phyloP scores from a whole-genome alignment of 1,284 basidiomycete genomes.

The Microbotryomycetes sp. region DNA sequence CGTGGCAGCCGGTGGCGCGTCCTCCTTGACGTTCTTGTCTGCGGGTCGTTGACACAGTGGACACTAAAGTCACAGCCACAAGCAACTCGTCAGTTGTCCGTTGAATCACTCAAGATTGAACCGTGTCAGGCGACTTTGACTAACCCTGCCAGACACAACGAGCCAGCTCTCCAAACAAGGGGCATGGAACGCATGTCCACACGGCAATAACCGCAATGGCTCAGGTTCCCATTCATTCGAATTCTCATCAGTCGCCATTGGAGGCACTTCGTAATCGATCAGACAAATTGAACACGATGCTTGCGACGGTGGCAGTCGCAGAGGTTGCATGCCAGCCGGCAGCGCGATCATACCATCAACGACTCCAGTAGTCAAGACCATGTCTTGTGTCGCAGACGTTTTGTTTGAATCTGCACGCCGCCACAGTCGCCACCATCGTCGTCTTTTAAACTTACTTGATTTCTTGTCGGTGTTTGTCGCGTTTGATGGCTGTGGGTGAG shows the following conservation, averaged over 20 bases:
- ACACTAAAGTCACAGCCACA: conserved; percentile 5
- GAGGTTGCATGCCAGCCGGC: conserved; percentile 6
- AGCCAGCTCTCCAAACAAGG: conserved; percentile 23
- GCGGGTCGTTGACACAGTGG: conserved; percentile 21
- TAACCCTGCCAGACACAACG: conserved; percentile 17
- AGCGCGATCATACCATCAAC: neutral
- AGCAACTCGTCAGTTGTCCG: neutral
- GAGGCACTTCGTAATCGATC: conserved; percentile 27
- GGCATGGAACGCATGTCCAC: conserved; percentile 24
- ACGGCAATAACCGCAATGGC: conserved; percentile 16
- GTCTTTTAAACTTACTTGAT: neutral
- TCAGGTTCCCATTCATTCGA: conserved; percentile 17
- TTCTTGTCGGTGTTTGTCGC: neutral
- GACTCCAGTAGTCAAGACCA: neutral
- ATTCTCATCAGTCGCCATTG: neutral
- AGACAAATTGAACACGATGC: conserved; percentile 28
- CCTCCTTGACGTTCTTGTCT: neutral
- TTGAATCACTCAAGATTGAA: neutral
- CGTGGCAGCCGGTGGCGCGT: neutral
- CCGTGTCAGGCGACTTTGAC: too few species aligned
- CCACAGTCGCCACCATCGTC: conserved; percentile 19
- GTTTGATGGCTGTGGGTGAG: neutral
- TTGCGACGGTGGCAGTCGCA: conserved; percentile 17
- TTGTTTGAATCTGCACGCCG: neutral
- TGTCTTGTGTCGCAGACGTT: neutral